Evolutionary conservation across 1,139 yeast species (phyloP), one percentile per base, ranked within the genome.

Genomic region (Torulaspora globosa): DNA sequence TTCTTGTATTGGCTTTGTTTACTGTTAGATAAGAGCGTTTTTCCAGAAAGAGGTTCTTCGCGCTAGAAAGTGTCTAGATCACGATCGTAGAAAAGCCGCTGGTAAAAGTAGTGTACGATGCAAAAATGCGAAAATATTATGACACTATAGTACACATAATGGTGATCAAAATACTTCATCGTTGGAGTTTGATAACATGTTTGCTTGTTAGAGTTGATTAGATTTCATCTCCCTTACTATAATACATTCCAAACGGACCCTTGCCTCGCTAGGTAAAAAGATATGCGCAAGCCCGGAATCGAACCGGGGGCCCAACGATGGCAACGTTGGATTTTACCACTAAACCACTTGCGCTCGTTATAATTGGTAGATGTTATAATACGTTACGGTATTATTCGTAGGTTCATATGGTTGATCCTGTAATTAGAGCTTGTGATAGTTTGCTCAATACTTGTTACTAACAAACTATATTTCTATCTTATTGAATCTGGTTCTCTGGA

Each of bases 221-320:
- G n/a, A 18, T 5, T 3, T 21, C 9, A 7, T 6, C 9, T 21
- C 9, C 6, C 23, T 21, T 21, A 21, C 7, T 21, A 8, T 21
- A 21, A 6, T 21, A 8, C 9, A 6, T 21, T 21, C 9, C n/a
- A 23, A 8, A 8, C 24, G 5, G 24, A 5, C 24, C 8, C 24
- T 26, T 3, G 12, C 4, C 6, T 14, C 1, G 5, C 15, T n/a
- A n/a, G 3, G 19, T 14, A 38, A 40, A 40, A 32, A 33, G 24
- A 39, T n/a, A 24, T 49, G 52, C 52, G 52, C 52, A 49, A 49
- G 48, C 52, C 52, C 52, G 52, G 52, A 49, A 49, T 49, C 52
- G 52, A 49, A 49, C 52, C 52, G 50, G 52, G 52, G 52, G 52
- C 52, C 49, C 52, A 49, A 33, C 52, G 52, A 49, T 49, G 52